Evolutionary conservation across 352 stramenopile species (phyloP), one percentile per base, ranked within the genome.

Genomic region (Phytophthora pini): DNA sequence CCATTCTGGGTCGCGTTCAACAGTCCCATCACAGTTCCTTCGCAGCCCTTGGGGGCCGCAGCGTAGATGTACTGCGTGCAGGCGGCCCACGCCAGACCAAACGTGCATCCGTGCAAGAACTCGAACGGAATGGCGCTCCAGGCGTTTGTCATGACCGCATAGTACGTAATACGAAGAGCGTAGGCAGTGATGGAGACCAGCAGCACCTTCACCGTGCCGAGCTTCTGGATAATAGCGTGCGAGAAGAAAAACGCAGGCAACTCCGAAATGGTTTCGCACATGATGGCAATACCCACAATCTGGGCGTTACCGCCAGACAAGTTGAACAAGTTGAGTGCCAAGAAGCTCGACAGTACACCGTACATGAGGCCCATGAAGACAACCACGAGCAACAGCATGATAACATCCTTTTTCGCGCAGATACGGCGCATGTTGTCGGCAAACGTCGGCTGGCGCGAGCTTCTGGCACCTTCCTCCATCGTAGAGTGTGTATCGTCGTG

Each of bases 281-380:
- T 61, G 34, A 70, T 90, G 4, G 79, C 83, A 29, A 88, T 78
- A 15, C 83, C 83, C 41, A 92, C 84, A 61, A 92, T 88, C 55
- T 86, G 72, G 10, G 83, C 67, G 46, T 89, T 88, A 15, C 76
- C 63, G 22, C 72, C 76, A 20, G 79, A 89, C 17, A 92, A 64
- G 54, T 92, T 89, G 77, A 87, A 92, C 27, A 92, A 51, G 62
- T 92, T 84, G 59, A 92, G 76, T 44, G 77, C 83, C 41, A 92
- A 71, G 61, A 88, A 92, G 64, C 79, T 89, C 12, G 77, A 87
- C 53, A 92, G 70, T 55, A 90, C 79, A 54, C 83, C 83, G 50
- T 76, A 90, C 83, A 92, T 90, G 65, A 89, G 73, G 0, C 81
- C 79, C 75, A 90, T 90, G 66, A 90, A 71, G 55, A 83, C 87